Evolutionary conservation across 352 stramenopile genomes (phyloP).

Genomic region (Phytophthora europaea): DNA sequence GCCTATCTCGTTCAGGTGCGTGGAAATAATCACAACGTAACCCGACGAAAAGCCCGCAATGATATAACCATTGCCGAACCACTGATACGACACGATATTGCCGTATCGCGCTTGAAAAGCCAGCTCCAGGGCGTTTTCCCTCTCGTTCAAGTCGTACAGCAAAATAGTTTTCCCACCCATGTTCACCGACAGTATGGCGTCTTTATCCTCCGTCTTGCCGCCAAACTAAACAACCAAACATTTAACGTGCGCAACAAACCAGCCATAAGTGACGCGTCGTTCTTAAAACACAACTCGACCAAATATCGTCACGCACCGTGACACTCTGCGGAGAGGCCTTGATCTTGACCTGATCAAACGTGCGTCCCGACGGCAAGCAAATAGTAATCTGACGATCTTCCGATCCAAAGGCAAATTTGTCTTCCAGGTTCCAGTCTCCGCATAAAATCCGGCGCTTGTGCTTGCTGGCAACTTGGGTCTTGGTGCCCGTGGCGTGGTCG

Average conservation of each 20-base stretch:
- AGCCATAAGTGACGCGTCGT: too few species aligned
- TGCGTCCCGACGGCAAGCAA: conserved; percentile 66
- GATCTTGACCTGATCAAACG: conserved; percentile 84
- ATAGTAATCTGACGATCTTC: conserved; percentile 86
- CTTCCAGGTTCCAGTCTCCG: conserved; percentile 83
- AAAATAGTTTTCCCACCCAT: conserved; percentile 92
- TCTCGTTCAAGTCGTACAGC: conserved; percentile 89
- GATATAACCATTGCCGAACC: conserved; percentile 92
- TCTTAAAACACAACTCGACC: background rate
- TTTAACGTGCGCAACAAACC: background rate
- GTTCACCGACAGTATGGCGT: conserved; percentile 90
- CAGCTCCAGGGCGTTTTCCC: conserved; percentile 92
- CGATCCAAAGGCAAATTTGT: conserved; percentile 86
- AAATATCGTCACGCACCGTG: conserved; percentile 39
- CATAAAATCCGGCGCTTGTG: conserved; percentile 86
- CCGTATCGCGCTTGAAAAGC: conserved; percentile 92
- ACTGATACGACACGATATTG: conserved; percentile 90
- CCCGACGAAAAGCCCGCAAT: conserved; percentile 92
- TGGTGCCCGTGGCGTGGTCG: conserved; percentile 63
- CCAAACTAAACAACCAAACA: conserved; percentile 59
- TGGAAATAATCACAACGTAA: conserved; percentile 94
- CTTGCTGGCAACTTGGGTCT: conserved; percentile 71
- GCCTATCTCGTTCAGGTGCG: conserved; percentile 89
- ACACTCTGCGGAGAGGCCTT: conserved; percentile 77
- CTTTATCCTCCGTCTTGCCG: conserved; percentile 73